Evolutionary conservation across 179 eudicot genomes (phyloP), one percentile per base, ranked within the genome.

Genomic region (Kewa caespitosa): DNA sequence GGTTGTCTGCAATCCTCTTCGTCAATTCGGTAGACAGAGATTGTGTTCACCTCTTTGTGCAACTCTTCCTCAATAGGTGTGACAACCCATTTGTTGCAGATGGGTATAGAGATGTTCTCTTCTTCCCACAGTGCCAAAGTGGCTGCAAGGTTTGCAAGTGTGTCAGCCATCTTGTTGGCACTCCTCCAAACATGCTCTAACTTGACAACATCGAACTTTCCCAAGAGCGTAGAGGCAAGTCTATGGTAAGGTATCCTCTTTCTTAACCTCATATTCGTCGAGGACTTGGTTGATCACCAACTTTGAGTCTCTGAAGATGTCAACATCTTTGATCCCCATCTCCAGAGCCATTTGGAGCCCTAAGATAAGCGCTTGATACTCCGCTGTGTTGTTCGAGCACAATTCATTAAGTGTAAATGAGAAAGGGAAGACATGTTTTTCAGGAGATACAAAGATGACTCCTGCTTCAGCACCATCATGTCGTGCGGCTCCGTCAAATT

Each of bases 231-330:
- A 0, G 14, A 6, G 10, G 70, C 50, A 38, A 38, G 8, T 6
- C 23, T 23, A 9, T 37, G 50, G 27, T 38, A 67, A 3, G 15
- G 38, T 3, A n/a, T 67, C 32, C 43, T 67, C 30, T 4, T 67
- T 38, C 22, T 39, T 67, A 5, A 67, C 46, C 38, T 67, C 20
- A 6, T 39, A 41, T 1, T 39, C 36, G 22, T 17, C 33, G 0
- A 66, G 33, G 6, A 67, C 33, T 62, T 75, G 62, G 22, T 28
- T 22, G n/a, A 57, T 74, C 1, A 74, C 6, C 57, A 70, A 36
- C 37, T 70, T 25, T 0, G 73, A 80, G 10, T 80, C 79, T 28
- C 73, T 33, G 27, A 62, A 80, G 0, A 75, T 41, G 1, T 80
- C 46, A 69, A 69, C 59, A 8, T 10, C 25, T 6, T 32, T 31